A percentile compares a stretch with the other conserved stretches of the same genome.
These are phyloP conservation scores for Barnettozyma sucrosica DNA, from an alignment of 805 yeast genomes.

Conservation along the genomic window DNA sequence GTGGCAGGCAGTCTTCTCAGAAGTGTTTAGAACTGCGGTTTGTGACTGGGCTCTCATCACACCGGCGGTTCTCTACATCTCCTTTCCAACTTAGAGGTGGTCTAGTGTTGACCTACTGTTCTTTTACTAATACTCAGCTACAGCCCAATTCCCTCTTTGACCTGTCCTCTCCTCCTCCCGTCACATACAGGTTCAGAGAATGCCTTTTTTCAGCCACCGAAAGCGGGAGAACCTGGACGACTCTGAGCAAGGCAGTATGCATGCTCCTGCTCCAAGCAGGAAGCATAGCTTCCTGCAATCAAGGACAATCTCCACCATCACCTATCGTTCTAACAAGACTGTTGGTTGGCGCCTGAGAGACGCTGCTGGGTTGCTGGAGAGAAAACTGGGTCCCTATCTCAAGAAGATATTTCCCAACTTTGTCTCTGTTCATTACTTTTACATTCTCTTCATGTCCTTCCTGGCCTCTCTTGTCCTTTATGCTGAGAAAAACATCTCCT, in stretches of 20 bases:
- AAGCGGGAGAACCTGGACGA: neutral
- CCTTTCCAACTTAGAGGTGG: neutral
- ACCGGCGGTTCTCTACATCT: neutral
- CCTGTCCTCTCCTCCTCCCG: neutral
- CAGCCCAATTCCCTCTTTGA: neutral
- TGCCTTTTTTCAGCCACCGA: neutral
- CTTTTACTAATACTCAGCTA: too few species aligned
- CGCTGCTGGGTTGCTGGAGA: slow-evolving; percentile 28
- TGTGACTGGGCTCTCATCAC: neutral
- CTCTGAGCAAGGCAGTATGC: neutral
- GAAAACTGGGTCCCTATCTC: slow-evolving; percentile 29
- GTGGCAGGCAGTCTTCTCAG: too few species aligned
- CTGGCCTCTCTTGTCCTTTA: slow-evolving; percentile 71
- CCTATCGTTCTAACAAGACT: slow-evolving; percentile 27
- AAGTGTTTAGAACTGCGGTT: too few species aligned
- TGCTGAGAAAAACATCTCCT: slow-evolving; percentile 58
- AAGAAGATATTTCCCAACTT: slow-evolving; percentile 38
- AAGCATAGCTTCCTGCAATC: slow-evolving; percentile 7
- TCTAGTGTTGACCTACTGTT: neutral
- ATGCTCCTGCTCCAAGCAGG: neutral
- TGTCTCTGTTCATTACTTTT: slow-evolving; percentile 64
- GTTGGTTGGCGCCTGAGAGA: slow-evolving; percentile 37
- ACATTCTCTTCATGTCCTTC: slow-evolving; percentile 54
- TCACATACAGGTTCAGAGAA: neutral
- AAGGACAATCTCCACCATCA: slow-evolving; percentile 13